phyloP scores from a whole-genome alignment of 1,284 basidiomycete species.

The Trametes sp. region DNA sequence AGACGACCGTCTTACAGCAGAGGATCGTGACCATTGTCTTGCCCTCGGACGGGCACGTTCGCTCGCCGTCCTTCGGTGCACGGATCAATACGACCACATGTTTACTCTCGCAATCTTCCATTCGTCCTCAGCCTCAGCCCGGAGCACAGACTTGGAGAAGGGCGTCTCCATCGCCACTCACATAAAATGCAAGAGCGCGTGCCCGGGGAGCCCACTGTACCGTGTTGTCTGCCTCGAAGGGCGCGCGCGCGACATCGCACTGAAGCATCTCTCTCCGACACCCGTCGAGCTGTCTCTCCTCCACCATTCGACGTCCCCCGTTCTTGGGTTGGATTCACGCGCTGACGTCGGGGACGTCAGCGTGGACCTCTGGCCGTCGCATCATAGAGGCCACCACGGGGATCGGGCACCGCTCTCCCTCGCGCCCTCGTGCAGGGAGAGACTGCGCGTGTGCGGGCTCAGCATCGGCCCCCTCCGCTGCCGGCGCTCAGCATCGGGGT shows the following conservation, averaged over 20 bases:
- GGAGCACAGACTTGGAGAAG: no score
- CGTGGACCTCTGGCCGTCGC: no score
- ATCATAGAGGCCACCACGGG: no score
- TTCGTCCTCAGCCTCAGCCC: neutral
- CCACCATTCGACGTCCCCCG: neutral
- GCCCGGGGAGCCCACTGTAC: neutral
- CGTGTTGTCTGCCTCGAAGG: neutral
- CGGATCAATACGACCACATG: neutral
- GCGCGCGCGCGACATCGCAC: neutral
- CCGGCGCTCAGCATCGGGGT: no score
- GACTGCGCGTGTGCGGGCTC: no score
- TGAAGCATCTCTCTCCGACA: neutral
- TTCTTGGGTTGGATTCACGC: no score
- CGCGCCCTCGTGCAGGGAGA: no score
- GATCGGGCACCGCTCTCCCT: no score
- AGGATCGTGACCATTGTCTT: neutral
- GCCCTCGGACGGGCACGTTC: neutral
- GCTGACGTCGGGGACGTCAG: no score
- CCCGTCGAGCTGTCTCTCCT: neutral
- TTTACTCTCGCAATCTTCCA: neutral
- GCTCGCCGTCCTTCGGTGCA: neutral
- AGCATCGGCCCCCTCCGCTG: no score
- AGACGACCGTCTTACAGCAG: neutral
- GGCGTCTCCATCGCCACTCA: neutral
- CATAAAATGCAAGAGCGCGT: neutral